Evolutionary conservation across 441 rosid genomes (phyloP), one percentile per base, ranked within the genome.

Genomic region (Erodium texanum): DNA sequence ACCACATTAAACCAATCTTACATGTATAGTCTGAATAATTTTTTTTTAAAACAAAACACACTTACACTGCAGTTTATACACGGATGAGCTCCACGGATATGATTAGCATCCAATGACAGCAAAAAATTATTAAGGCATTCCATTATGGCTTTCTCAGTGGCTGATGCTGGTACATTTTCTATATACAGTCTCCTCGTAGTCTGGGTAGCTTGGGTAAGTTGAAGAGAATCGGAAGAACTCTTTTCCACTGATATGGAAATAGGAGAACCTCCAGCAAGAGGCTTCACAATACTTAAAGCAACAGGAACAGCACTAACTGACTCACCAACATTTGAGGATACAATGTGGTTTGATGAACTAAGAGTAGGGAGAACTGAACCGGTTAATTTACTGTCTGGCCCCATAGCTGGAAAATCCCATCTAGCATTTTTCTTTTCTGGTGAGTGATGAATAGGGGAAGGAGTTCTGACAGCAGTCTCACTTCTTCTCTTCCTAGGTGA

Each of bases 1-100:
- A 67, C 71, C 29, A 64, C 4, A n/a, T 24, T 45, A 74, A 67
- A 68, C 52, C 61, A n/a, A n/a, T n/a, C n/a, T n/a, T n/a, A n/a
- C n/a, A n/a, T n/a, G n/a, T n/a, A n/a, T n/a, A n/a, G n/a, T n/a
- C n/a, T n/a, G n/a, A n/a, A n/a, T n/a, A n/a, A n/a, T n/a, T n/a
- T n/a, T n/a, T n/a, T n/a, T n/a, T n/a, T 27, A 27, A 59, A 52
- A 66, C 27, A 68, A 38, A 38, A 72, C 43, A 68, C 80, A 85
- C 99, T 81, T 80, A 93, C 99, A 77, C 77, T 81, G 69, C 97
- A 91, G 78, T 92, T 91, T 71, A 93, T 88, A 73, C 99, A 93
- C 66, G 99, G 97, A 67, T 78, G 73, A 24, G 83, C 79, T 81
- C 96, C 93, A 76, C 56, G 80, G 61, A 85, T 76, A 80, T 81